A percentile compares a stretch with the other conserved stretches of the same genome.
Evolutionary conservation across 495 filamentous ascomycete genomes (phyloP).

Genomic region (Hypoxylon fragiforme): DNA sequence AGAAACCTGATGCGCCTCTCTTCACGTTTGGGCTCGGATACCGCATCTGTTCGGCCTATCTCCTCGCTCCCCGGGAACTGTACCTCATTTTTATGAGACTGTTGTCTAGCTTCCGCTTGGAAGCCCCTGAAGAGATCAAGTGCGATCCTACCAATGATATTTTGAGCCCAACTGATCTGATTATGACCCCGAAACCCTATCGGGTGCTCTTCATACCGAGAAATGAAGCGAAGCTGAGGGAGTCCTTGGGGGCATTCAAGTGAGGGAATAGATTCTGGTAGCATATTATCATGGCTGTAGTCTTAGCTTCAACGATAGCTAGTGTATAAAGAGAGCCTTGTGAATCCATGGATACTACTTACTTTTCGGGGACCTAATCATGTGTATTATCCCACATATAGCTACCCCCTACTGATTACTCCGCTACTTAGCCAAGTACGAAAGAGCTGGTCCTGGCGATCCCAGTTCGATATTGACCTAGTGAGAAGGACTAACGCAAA

Average conservation of each 20-base stretch:
- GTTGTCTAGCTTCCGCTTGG: constrained; percentile 60
- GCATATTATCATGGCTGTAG: too few relatives aligned
- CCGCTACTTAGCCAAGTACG: too few relatives aligned
- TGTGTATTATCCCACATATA: too few relatives aligned
- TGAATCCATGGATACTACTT: too few relatives aligned
- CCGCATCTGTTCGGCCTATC: constrained; percentile 66
- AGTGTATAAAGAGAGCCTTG: too few relatives aligned
- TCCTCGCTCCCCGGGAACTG: constrained; percentile 67
- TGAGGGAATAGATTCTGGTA: too few relatives aligned
- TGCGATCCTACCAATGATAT: constrained; percentile 60
- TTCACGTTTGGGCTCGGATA: constrained; percentile 67
- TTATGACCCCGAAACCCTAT: constrained; percentile 59
- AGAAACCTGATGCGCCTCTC: constrained; percentile 62
- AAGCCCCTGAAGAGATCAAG: constrained; percentile 52
- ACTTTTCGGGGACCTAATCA: too few relatives aligned
- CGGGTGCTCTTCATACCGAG: constrained; percentile 59
- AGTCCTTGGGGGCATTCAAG: constrained; percentile 30
- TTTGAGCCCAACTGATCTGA: constrained; percentile 60
- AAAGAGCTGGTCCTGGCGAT: too few relatives aligned
- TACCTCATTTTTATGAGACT: constrained; percentile 67
- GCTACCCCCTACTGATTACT: too few relatives aligned
- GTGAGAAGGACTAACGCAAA: too few relatives aligned
- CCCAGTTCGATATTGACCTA: too few relatives aligned
- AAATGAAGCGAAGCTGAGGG: constrained; percentile 45
- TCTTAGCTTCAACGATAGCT: too few relatives aligned